Evolutionary conservation across 2,329 filamentous ascomycete genomes (phyloP), one percentile per base, ranked within the genome.

Genomic region (Penicillium sp.): DNA sequence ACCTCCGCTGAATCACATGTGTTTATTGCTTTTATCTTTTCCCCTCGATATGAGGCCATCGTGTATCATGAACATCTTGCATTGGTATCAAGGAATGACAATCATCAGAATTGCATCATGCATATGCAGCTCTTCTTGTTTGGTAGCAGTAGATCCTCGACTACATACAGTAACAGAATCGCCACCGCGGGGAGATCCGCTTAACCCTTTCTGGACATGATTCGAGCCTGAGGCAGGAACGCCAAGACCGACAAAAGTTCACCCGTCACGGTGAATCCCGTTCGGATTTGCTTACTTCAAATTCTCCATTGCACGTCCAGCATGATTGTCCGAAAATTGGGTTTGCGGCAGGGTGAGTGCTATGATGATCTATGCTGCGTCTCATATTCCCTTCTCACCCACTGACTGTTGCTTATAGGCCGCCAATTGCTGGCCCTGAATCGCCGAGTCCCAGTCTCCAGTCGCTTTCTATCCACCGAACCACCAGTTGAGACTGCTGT

Each of bases 321-420:
- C 33, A 68, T 68, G 65, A 67, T 67, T 56, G 55, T 67, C 50
- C 61, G 65, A 47, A 55, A 62, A 38, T 33, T 64, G 29, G 60
- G 54, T 49, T 45, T 59, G 56, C 63, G 63, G 57, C 65, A 68
- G 42, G 59, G 65, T 68, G 39, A 53, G 65, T 58, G 8, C 30
- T 27, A 4, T 11, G 25, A 27, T 27, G 9, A 27, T 4, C n/a
- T 4, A n/a, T 13, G 6, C 25, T 27, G 25, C 6, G n/a, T 27
- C 18, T 22, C 25, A 27, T 11, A 11, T 6, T n/a, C 25, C 5
- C n/a, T 13, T 5, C 25, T 27, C 4, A 27, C 11, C 6, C 6
- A 15, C 2, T 14, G 26, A 34, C 30, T 42, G 30, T 30, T 8
- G 2, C 3, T 35, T 28, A 37, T 41, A 66, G 62, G 61, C 56